A percentile compares a stretch with the other conserved stretches of the same genome.
Evolutionary conservation across 345 rosid species (phyloP).

Genomic region (Carallia brachiata): DNA sequence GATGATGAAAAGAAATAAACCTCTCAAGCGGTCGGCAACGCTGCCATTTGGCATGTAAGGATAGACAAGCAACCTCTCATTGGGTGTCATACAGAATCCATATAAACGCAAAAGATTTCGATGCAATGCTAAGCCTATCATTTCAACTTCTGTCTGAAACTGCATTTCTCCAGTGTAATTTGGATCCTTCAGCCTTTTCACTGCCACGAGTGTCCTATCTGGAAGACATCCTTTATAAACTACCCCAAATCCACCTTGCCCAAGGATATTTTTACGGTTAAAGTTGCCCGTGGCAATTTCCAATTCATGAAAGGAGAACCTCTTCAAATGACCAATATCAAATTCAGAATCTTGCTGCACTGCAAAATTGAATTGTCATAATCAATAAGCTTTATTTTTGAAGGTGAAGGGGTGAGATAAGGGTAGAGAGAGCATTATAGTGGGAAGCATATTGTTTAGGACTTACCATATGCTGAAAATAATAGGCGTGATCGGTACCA

Average conservation of each 20-base stretch:
- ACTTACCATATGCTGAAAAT: conserved; percentile 59
- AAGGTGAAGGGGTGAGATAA: background rate
- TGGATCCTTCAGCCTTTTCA: conserved; percentile 93
- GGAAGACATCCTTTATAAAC: conserved; percentile 89
- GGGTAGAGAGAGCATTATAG: background rate
- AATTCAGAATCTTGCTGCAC: conserved; percentile 90
- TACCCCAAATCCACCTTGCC: conserved; percentile 97
- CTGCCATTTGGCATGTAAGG: conserved; percentile 98
- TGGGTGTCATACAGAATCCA: conserved; percentile 85
- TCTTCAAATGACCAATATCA: conserved; percentile 79
- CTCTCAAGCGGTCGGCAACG: conserved; percentile 87
- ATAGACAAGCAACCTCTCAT: conserved; percentile 88
- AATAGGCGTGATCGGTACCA: conserved; percentile 72
- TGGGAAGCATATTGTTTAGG: background rate
- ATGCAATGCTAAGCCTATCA: conserved; percentile 95
- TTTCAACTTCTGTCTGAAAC: conserved; percentile 96
- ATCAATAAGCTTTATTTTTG: too few relatives aligned
- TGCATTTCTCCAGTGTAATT: conserved; percentile 83
- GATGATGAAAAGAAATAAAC: conserved; percentile 32
- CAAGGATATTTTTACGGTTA: conserved; percentile 69
- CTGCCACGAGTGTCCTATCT: conserved; percentile 70
- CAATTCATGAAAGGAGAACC: conserved; percentile 81
- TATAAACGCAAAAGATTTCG: conserved; percentile 79
- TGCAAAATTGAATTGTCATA: conserved; percentile 27
- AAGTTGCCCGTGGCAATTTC: conserved; percentile 77